Evolutionary conservation across 768 basidiomycete species (phyloP), one percentile per base, ranked within the genome.

Genomic region (Termitomyces bulborhizus): DNA sequence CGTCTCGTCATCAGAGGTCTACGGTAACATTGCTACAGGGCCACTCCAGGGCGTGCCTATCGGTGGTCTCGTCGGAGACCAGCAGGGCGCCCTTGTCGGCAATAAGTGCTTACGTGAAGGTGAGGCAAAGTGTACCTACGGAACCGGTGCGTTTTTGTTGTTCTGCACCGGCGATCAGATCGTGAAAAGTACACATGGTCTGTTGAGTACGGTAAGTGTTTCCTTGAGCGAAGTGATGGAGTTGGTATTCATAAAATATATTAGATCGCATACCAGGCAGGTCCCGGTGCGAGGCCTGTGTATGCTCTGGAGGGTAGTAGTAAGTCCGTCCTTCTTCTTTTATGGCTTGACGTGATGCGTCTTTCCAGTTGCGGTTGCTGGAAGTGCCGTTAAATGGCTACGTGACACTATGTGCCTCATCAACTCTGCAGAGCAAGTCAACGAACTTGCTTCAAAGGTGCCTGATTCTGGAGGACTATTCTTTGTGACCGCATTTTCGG

Each of bases 101-200:
- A 98, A 99, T 75, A 98, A 97, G 69, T 98, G 97, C 66, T 69
- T 99, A 52, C 76, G 66, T n/a, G 77, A 82, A 60, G 96, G 96
- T 16, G 90, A 98, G 68, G 96, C 95, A 2, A 99, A 99, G 72
- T 97, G 94, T 71, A 99, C 97, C 4, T 99, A 96, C 63, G 96
- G 96, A 26, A 98, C 96, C 1, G 96, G 97, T 31, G 93, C 93
- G 37, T 99, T 99, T 77, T 75, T 98, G 60, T 74, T 99, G 29
- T 98, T 97, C 79, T 91, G 90, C 73, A 98, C 97, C 1, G 97
- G 96, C 3, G 74, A 73, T 21, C 87, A 96, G 27, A 85, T 93
- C 40, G 88, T 98, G 24, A 77, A 86, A 67, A 96, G 93, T 63
- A 76, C 71, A 29, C 88, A 97, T 64, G 97, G 96, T 4, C 71